phyloP scores from a whole-genome alignment of 176 grass and related monocot genomes.

The Juncus effusus region DNA sequence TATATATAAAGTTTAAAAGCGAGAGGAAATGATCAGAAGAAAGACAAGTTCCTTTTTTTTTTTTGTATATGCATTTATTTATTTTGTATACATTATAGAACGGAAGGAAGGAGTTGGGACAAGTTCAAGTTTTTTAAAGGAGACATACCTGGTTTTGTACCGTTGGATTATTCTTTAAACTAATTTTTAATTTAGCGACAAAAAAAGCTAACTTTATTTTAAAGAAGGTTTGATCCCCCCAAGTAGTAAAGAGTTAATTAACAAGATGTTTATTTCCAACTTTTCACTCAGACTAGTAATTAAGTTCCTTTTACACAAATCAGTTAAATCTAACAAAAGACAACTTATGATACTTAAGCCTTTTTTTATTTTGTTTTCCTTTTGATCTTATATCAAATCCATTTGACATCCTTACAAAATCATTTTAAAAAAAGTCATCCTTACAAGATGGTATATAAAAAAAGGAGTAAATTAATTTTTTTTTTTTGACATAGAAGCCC shows the following conservation, averaged over 20 bases:
- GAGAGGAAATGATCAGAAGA: slow-evolving; percentile 27
- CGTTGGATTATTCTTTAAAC: slow-evolving; percentile 13
- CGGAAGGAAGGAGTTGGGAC: neutral
- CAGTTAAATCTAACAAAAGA: too few species aligned
- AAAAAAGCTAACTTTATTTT: too few species aligned
- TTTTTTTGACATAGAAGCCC: too few species aligned
- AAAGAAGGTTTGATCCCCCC: too few species aligned
- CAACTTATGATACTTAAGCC: too few species aligned
- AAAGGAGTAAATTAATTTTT: slow-evolving; percentile 12
- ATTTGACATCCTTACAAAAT: too few species aligned
- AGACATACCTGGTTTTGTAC: neutral
- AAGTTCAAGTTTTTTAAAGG: neutral
- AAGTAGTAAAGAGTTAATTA: neutral
- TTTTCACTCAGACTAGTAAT: neutral
- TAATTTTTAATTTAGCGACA: too few species aligned
- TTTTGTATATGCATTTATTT: slow-evolving; percentile 37
- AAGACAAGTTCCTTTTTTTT: slow-evolving; percentile 38
- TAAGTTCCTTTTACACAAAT: too few species aligned
- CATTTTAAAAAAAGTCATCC: too few species aligned
- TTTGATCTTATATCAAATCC: too few species aligned
- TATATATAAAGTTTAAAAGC: slow-evolving; percentile 33
- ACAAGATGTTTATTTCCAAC: neutral
- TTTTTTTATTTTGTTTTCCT: too few species aligned
- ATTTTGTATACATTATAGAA: neutral
- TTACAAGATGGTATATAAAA: neutral